Percentiles rank a stretch among this genome's conserved stretches.
phyloP scores from a whole-genome alignment of 2,329 filamentous ascomycete species.

The Colletotrichum sp. region DNA sequence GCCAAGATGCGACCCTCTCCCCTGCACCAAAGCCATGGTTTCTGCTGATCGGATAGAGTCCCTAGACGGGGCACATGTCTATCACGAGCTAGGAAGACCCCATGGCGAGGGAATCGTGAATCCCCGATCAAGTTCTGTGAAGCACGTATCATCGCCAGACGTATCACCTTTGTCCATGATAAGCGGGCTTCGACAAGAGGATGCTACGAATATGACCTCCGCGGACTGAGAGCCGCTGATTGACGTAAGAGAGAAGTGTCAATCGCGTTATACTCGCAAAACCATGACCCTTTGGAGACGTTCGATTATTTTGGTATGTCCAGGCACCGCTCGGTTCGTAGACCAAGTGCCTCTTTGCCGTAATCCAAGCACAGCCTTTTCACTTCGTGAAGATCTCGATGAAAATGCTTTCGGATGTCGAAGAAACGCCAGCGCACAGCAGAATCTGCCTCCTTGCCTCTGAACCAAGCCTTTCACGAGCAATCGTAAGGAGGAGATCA shows the following conservation, averaged over 20 bases:
- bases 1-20: neutral
- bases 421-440: neutral
- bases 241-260: neutral
- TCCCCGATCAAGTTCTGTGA: neutral
- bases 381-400: neutral
- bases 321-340: neutral
- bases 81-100: neutral
- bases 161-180: neutral
- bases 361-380: neutral
- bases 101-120: neutral
- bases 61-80: neutral
- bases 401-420: neutral
- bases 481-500: neutral
- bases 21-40: neutral
- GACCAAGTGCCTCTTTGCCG: neutral
- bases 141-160: neutral
- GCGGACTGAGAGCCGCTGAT: neutral
- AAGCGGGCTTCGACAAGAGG: neutral
- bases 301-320: neutral
- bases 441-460: neutral
- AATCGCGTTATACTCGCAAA: neutral
- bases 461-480: neutral
- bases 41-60: neutral
- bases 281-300: neutral
- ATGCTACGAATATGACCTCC: neutral